Conservation (phyloP, 176 grass and related monocot species). For the Alloteropsis semialata region DNA sequence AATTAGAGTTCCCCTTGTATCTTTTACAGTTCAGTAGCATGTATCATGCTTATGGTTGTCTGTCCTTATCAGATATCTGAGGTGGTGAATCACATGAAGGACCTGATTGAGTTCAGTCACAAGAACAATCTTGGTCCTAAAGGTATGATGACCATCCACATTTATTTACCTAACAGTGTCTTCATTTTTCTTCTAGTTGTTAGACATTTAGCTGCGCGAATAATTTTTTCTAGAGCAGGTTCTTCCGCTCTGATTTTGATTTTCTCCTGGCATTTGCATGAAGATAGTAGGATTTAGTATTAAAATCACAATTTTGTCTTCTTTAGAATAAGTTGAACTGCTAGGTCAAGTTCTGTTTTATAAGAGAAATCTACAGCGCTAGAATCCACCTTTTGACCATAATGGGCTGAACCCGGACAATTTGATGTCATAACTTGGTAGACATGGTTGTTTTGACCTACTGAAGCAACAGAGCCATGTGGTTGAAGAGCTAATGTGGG, state of each 20-base stretch:
- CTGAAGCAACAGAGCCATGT: too few relatives aligned
- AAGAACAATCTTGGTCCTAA: conserved; percentile 85
- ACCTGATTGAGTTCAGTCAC: conserved; percentile 84
- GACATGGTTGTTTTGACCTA: conserved; percentile 8
- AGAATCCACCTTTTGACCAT: neutral
- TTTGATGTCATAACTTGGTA: neutral
- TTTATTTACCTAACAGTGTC: neutral
- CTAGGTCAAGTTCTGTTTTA: neutral
- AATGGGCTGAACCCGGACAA: neutral
- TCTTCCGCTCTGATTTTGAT: neutral
- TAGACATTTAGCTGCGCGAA: neutral
- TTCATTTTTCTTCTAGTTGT: neutral
- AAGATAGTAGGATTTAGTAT: conserved; percentile 3
- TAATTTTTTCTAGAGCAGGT: neutral
- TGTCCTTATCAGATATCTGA: conserved; percentile 74
- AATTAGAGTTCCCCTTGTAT: neutral
- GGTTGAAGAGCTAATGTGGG: neutral
- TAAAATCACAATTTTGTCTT: neutral
- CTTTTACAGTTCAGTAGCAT: neutral
- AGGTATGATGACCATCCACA: conserved; percentile 44
- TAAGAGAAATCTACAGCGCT: neutral
- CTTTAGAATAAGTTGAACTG: neutral
- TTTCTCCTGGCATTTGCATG: neutral
- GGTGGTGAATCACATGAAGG: conserved; percentile 99
- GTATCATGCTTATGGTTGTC: conserved; percentile 5